A percentile compares a stretch with the other conserved stretches of the same genome.
Evolutionary conservation across 2,329 filamentous ascomycete species (phyloP).

Genomic region (Arachnomyces sp.): DNA sequence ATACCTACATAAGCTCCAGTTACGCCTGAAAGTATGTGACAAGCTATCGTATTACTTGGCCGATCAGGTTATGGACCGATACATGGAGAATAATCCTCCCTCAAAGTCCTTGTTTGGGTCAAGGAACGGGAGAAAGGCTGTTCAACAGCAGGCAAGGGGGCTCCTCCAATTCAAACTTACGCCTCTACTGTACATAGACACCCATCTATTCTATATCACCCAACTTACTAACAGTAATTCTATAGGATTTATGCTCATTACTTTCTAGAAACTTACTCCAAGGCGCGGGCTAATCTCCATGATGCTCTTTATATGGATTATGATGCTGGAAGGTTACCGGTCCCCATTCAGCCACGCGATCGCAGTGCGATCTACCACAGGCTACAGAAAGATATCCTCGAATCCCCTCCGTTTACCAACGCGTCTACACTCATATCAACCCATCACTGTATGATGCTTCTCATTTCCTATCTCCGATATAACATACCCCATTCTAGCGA

Average conservation of each 20-base stretch:
- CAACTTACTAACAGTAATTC: neutral
- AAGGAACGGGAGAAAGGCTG: constrained; percentile 25
- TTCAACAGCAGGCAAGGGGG: constrained; percentile 26
- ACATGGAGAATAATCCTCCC: constrained; percentile 24
- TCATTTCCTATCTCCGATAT: constrained; percentile 31
- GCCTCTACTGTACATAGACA: constrained; percentile 30
- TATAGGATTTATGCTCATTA: constrained; percentile 34
- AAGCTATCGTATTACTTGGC: constrained; percentile 33
- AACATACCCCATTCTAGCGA: constrained; percentile 28
- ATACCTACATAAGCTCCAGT: constrained; percentile 30
- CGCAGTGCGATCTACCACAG: constrained; percentile 29
- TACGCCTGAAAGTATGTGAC: constrained; percentile 31
- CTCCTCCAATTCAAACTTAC: constrained; percentile 32
- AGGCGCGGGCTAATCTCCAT: constrained; percentile 29
- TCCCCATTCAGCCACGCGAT: constrained; percentile 26
- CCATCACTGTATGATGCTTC: constrained; percentile 34
- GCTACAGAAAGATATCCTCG: constrained; percentile 30
- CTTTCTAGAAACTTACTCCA: constrained; percentile 33
- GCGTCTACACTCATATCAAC: constrained; percentile 31
- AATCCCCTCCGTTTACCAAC: constrained; percentile 32
- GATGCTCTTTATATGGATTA: constrained; percentile 30
- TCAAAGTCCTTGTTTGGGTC: constrained; percentile 25
- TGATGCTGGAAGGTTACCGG: constrained; percentile 29
- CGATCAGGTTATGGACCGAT: constrained; percentile 33
- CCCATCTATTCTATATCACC: neutral